These are phyloP conservation scores for grape (Vitis vinifera) DNA, from an alignment of 164 flowering plant species.

Conservation along the genomic window ASM3070453v1 NC_081807.1:17179001-17179500, in stretches of 20 bases:
- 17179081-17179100: too few species aligned
- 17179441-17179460: neutral
- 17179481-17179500: too few species aligned
- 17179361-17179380: conserved; percentile 82
- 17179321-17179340: conserved; percentile 80
- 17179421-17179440: neutral
- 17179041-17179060: too few species aligned
- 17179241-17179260: neutral
- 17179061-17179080: too few species aligned
- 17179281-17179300: conserved; percentile 1
- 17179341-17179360: conserved; percentile 62
- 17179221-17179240: neutral
- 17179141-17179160: too few species aligned
- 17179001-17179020: too few species aligned
- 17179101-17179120: too few species aligned
- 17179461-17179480: too few species aligned
- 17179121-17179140: too few species aligned
- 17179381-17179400: conserved; percentile 78
- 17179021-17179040: too few species aligned
- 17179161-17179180: too few species aligned
- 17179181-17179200: neutral
- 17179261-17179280: neutral
- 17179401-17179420: neutral
- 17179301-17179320: conserved; percentile 58
- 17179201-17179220: neutral